Base-by-base conservation (phyloP, 805 yeast species). In the Barnettozyma siamensis region DNA sequence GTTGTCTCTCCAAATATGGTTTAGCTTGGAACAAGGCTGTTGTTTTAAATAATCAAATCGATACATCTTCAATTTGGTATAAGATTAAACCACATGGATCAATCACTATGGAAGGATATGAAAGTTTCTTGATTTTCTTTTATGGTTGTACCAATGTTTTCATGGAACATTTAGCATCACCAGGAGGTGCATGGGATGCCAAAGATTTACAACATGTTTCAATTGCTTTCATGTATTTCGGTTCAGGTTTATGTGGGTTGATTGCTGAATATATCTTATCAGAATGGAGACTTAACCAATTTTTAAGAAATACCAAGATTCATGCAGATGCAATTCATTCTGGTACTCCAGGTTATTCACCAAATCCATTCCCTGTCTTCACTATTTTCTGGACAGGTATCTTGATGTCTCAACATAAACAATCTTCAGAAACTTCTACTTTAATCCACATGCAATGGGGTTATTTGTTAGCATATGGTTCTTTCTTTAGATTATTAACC, bases 321-420 rank as follows among this genome's bases (percentile, higher is more conserved):
- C 49, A 51, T 33, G 38, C 61, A 13, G 41, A 43, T 28, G 62
- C 55, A 7, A 58, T 57, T 18, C 55, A 54, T 38, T 67, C 65
- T 4, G 70, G 73, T 11, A 63, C 82, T 1, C 89, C 89, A 2
- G 94, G 94, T 0, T 85, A 69, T 60, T 82, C 95, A 1, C 89
- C 95, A 49, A 93, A 93, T 59, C 97, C 97, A 27, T 88, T 93
- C 75, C 97, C 98, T 3, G 80, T 86, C 1, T 76, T 93, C 49
- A 88, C 94, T 2, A 85, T 93, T 27, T 93, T 86, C 65, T 93
- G 96, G 95, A 93, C 98, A 1, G 99, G 99, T 23, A 73, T 83
- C 12, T 70, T 93, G 47, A 93, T 93, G 99, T 88, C 97, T 2
- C 87, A 83, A 62, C 99, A 93, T 63, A 80, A 78, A 31, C 99